Conservation (phyloP, 495 filamentous ascomycete genomes). For the Podospora tetraspora region DNA sequence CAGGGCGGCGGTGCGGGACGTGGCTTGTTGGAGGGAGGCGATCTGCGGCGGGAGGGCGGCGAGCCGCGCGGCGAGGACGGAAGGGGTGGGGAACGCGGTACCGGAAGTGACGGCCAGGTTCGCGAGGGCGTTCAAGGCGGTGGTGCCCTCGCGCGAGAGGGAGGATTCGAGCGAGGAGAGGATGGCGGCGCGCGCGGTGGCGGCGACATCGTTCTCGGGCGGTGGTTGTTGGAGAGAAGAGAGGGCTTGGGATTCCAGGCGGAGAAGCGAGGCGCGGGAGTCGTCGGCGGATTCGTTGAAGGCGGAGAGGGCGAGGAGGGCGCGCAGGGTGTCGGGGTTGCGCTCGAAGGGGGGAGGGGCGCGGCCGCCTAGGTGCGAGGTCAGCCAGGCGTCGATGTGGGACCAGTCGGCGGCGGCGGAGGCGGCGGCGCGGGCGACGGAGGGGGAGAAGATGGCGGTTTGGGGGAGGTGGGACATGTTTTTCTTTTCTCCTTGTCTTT, state of each 20-base stretch:
- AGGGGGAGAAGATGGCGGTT: slow-evolving; percentile 65
- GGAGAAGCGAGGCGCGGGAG: slow-evolving; percentile 53
- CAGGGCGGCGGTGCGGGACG: slow-evolving; percentile 35
- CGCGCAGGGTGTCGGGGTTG: slow-evolving; percentile 75
- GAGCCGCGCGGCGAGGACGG: slow-evolving; percentile 33
- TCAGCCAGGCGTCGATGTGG: slow-evolving; percentile 78
- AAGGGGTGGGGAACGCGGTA: slow-evolving; percentile 29
- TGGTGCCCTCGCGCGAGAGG: slow-evolving; percentile 41
- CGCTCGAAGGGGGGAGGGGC: slow-evolving; percentile 66
- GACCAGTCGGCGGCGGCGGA: slow-evolving; percentile 78
- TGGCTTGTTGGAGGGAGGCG: slow-evolving; percentile 39
- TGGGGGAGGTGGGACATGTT: slow-evolving; percentile 49
- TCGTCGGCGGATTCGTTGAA: slow-evolving; percentile 82
- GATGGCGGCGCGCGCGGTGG: slow-evolving; percentile 32
- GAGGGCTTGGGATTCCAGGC: slow-evolving; percentile 56
- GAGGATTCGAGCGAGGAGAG: slow-evolving; percentile 29
- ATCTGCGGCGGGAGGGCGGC: slow-evolving; percentile 35
- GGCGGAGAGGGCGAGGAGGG: slow-evolving; percentile 66
- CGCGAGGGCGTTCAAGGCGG: slow-evolving; percentile 41
- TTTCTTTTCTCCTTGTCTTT: background rate
- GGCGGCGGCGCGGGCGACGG: slow-evolving; percentile 58
- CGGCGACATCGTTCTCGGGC: background rate
- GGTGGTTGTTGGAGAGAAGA: slow-evolving; percentile 40
- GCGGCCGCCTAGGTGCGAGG: slow-evolving; percentile 52
- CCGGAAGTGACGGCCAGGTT: slow-evolving; percentile 30